Conservation (phyloP, 371 early-diverging fungal species). For the Syncephalastrum racemosum region DNA sequence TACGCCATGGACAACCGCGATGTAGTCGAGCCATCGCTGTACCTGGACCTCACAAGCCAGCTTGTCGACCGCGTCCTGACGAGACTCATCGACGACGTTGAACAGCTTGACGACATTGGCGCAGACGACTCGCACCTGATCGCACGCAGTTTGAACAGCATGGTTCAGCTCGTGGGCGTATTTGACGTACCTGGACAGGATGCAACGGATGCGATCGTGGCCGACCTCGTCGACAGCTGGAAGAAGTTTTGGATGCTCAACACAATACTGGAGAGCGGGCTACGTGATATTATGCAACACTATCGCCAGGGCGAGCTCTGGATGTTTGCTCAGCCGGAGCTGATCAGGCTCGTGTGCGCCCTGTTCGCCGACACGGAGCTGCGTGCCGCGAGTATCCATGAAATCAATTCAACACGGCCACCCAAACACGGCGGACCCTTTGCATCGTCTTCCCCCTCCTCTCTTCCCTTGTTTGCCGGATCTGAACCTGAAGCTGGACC, state of each 20-base stretch:
- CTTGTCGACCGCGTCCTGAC: slow-evolving; percentile 47
- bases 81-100: slow-evolving; percentile 55
- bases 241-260: slow-evolving; percentile 58
- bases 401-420: slow-evolving; percentile 43
- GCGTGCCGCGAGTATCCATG: slow-evolving; percentile 60
- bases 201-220: slow-evolving; percentile 33
- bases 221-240: slow-evolving; percentile 51
- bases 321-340: slow-evolving; percentile 58
- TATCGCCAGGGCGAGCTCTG: slow-evolving; percentile 55
- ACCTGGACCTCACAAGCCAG: slow-evolving; percentile 38
- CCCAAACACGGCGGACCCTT: no score
- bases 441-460: no score
- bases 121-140: slow-evolving; percentile 69
- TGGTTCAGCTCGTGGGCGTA: slow-evolving; percentile 50
- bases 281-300: slow-evolving; percentile 69
- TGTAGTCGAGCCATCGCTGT: slow-evolving; percentile 22
- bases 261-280: slow-evolving; percentile 65
- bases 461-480: no score
- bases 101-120: slow-evolving; percentile 63
- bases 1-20: slow-evolving; percentile 43
- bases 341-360: slow-evolving; percentile 58
- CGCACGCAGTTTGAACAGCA: slow-evolving; percentile 46
- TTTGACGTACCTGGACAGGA: slow-evolving; percentile 50
- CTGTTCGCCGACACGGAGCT: slow-evolving; percentile 74
- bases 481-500: no score